Conservation (phyloP, 441 rosid genomes). For the Erodium trifolium region DNA sequence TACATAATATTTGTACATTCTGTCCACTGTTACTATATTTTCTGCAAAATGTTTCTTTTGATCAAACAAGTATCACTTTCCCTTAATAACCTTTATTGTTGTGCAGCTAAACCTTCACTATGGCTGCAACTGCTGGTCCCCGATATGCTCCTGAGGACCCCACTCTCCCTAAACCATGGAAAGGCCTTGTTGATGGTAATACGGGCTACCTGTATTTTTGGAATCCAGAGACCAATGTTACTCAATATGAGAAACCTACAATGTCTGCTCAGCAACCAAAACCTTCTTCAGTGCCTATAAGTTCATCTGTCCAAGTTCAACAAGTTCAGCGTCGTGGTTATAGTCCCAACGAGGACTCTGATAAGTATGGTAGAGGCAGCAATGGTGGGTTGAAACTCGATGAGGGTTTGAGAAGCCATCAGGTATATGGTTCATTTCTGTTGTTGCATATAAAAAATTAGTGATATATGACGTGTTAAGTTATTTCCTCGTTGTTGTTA, state of each 20-base stretch:
- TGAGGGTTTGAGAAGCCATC: slow-evolving; percentile 30
- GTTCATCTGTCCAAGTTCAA: slow-evolving; percentile 53
- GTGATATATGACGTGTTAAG: neutral
- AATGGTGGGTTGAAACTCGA: slow-evolving; percentile 33
- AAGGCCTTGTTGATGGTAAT: slow-evolving; percentile 72
- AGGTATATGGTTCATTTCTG: slow-evolving; percentile 32
- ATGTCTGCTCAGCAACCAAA: slow-evolving; percentile 24
- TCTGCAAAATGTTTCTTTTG: too few species aligned
- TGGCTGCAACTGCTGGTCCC: slow-evolving; percentile 61
- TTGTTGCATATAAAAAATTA: neutral
- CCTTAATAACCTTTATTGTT: neutral
- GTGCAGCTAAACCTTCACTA: slow-evolving; percentile 20
- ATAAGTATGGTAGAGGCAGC: slow-evolving; percentile 31
- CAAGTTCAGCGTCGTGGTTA: slow-evolving; percentile 24
- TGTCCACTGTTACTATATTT: too few species aligned
- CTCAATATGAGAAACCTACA: slow-evolving; percentile 75
- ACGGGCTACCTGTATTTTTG: slow-evolving; percentile 85
- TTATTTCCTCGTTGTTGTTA: neutral
- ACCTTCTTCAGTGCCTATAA: slow-evolving; percentile 30
- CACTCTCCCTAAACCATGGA: slow-evolving; percentile 88
- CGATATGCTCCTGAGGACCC: slow-evolving; percentile 90
- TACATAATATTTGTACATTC: too few species aligned
- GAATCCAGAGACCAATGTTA: slow-evolving; percentile 87
- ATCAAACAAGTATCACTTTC: neutral
- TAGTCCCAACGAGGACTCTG: slow-evolving; percentile 15